These are phyloP conservation scores for Colletotrichum lindemuthianum DNA, from an alignment of 2,329 filamentous ascomycete genomes.

Conservation along the genomic window DNA sequence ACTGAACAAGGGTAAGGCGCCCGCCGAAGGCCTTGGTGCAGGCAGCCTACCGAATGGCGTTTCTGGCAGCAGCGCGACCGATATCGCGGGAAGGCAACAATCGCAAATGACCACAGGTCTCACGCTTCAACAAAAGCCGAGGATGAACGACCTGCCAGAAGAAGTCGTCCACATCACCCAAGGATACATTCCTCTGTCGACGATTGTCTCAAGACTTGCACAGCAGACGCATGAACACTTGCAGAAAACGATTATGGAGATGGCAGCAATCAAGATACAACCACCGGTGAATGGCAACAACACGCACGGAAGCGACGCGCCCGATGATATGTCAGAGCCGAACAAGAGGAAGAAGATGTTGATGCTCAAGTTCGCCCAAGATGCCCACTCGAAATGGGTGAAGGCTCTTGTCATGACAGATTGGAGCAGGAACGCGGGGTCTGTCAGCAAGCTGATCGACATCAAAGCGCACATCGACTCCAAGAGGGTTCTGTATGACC, in stretches of 20 bases:
- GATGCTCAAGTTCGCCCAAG: slow-evolving; percentile 81
- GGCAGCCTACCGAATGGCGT: slow-evolving; percentile 41
- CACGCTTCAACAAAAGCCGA: slow-evolving; percentile 28
- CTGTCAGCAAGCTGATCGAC: slow-evolving; percentile 89
- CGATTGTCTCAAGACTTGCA: slow-evolving; percentile 79
- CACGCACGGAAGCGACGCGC: slow-evolving; percentile 47
- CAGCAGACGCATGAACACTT: slow-evolving; percentile 87
- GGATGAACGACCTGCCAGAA: slow-evolving; percentile 68
- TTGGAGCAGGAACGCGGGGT: slow-evolving; percentile 83
- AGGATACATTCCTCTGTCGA: slow-evolving; percentile 79
- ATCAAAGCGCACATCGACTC: slow-evolving; percentile 78
- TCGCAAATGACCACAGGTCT: slow-evolving; percentile 28
- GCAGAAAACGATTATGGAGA: slow-evolving; percentile 72
- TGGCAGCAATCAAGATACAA: slow-evolving; percentile 74
- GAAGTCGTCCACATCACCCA: slow-evolving; percentile 77
- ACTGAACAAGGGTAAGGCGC: slow-evolving; percentile 47
- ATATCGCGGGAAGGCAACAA: slow-evolving; percentile 37
- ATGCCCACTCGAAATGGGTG: slow-evolving; percentile 86
- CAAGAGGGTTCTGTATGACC: slow-evolving; percentile 69
- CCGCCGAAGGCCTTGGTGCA: slow-evolving; percentile 36
- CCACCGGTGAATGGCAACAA: slow-evolving; percentile 62
- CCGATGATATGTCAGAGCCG: slow-evolving; percentile 68
- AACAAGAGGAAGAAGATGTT: slow-evolving; percentile 80
- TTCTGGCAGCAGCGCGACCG: slow-evolving; percentile 40
- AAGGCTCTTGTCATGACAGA: slow-evolving; percentile 91